Percentiles rank a stretch among this genome's conserved stretches.
Evolutionary conservation across 2,329 filamentous ascomycete genomes (phyloP).

Genomic region (Huntiella bhutanensis): DNA sequence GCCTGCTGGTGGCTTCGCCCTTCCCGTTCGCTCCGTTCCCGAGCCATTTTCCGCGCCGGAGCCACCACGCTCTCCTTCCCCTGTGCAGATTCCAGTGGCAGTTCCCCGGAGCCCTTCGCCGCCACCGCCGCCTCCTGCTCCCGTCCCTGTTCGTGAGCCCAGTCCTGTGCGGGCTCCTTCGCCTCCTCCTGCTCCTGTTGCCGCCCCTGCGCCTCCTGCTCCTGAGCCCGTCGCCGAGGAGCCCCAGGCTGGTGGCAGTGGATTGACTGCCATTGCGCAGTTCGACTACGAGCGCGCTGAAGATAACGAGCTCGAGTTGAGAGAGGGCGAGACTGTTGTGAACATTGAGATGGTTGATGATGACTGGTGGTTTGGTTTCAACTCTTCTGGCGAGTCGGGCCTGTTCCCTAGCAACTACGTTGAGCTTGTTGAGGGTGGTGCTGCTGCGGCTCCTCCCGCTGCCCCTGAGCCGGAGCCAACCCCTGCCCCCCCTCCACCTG

Average conservation of each 20-base stretch:
- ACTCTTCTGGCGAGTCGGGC: slow-evolving; percentile 63
- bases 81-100: slow-evolving; percentile 71
- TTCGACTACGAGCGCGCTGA: slow-evolving; percentile 98
- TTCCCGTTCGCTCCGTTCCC: slow-evolving; percentile 43
- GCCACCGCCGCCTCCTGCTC: slow-evolving; percentile 19
- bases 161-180: slow-evolving; percentile 12
- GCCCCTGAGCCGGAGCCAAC: slow-evolving; percentile 17
- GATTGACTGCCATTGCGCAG: slow-evolving; percentile 59
- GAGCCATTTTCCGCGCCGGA: slow-evolving; percentile 39
- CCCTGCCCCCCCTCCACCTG: slow-evolving; percentile 17
- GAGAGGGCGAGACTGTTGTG: slow-evolving; percentile 71
- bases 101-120: slow-evolving; percentile 40
- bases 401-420: slow-evolving; percentile 97
- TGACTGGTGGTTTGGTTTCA: slow-evolving; percentile 97
- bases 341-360: slow-evolving; percentile 96
- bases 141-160: slow-evolving; percentile 18
- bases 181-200: slow-evolving; percentile 9
- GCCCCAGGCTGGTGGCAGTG: slow-evolving; percentile 21
- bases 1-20: slow-evolving; percentile 55
- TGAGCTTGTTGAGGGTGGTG: slow-evolving; percentile 46
- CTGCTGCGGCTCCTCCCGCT: slow-evolving; percentile 21
- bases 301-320: slow-evolving; percentile 85
- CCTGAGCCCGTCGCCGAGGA: slow-evolving; percentile 1
- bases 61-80: slow-evolving; percentile 45
- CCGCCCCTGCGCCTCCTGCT: slow-evolving; percentile 3